Conservation (phyloP, 352 stramenopile species). For the Globisporangium yorkense region DNA sequence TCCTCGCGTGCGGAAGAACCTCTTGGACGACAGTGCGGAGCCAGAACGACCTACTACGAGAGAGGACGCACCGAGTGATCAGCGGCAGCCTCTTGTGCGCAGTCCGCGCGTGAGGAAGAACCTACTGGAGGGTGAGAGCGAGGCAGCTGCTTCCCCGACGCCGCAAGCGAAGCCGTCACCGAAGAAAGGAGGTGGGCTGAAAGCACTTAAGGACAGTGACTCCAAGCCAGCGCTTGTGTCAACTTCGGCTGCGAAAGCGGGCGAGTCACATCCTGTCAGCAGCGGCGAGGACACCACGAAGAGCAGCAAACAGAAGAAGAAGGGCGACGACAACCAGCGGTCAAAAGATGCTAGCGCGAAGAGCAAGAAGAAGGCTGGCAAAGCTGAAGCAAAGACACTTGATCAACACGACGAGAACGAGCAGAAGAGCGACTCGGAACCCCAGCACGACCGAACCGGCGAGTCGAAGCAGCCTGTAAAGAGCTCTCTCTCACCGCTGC, state of each 20-base stretch:
- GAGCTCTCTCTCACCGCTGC: not conserved
- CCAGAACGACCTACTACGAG: not conserved
- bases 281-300: not conserved
- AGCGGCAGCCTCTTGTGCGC: not conserved
- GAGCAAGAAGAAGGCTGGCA: not conserved
- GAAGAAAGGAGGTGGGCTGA: slow-evolving; percentile 2
- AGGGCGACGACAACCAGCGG: not conserved
- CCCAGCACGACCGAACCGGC: not conserved
- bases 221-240: not conserved
- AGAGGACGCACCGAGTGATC: not conserved
- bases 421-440: not conserved
- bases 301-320: not conserved
- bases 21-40: slow-evolving; percentile 1
- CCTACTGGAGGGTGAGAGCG: not conserved
- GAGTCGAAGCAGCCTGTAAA: not conserved
- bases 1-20: not conserved
- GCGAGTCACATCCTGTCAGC: not conserved
- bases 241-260: not conserved
- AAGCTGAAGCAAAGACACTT: not conserved
- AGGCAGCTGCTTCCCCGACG: not conserved
- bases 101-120: slow-evolving; percentile 3
- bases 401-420: not conserved
- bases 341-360: not conserved
- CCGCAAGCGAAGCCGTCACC: not conserved
- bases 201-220: not conserved